These are phyloP conservation scores for Eremochloa ophiuroides DNA, from an alignment of 176 grass and related monocot genomes.

Conservation along the genomic window DNA sequence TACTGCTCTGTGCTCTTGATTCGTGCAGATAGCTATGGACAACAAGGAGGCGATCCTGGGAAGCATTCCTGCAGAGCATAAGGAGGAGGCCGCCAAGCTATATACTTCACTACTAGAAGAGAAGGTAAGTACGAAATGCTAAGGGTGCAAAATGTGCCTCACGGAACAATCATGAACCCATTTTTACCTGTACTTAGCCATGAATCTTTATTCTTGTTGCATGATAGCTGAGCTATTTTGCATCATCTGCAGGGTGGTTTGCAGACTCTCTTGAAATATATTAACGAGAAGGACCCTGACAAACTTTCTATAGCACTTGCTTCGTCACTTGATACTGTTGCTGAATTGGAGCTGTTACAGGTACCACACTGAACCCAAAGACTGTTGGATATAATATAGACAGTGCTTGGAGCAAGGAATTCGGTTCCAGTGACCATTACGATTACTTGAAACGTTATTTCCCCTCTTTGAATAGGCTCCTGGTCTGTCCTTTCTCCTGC, in stretches of 20 bases:
- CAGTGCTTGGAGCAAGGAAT: slow-evolving; percentile 1
- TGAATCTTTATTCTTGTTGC: not conserved
- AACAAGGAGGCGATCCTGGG: slow-evolving; percentile 73
- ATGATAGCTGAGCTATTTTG: slow-evolving; percentile 22
- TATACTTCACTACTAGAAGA: slow-evolving; percentile 77
- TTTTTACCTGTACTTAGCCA: not conserved
- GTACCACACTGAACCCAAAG: slow-evolving; percentile 29
- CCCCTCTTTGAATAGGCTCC: slow-evolving; percentile 56
- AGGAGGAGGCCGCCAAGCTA: slow-evolving; percentile 63
- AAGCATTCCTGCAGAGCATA: slow-evolving; percentile 64
- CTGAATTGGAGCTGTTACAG: slow-evolving; percentile 81
- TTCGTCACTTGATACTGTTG: slow-evolving; percentile 79
- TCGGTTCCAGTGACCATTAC: not conserved
- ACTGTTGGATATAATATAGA: not conserved
- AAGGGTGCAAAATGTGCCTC: not conserved
- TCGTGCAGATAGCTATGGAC: slow-evolving; percentile 72
- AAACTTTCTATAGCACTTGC: slow-evolving; percentile 80
- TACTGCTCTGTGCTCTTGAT: not conserved
- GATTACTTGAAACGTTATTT: not conserved
- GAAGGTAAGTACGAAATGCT: slow-evolving; percentile 42
- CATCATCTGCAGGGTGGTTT: slow-evolving; percentile 65
- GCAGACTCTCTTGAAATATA: slow-evolving; percentile 62
- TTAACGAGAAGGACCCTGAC: slow-evolving; percentile 80
- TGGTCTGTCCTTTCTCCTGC: slow-evolving; percentile 87
- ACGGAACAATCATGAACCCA: not conserved